phyloP scores from a whole-genome alignment of 345 rosid species.

The Populus davidiana region DNA sequence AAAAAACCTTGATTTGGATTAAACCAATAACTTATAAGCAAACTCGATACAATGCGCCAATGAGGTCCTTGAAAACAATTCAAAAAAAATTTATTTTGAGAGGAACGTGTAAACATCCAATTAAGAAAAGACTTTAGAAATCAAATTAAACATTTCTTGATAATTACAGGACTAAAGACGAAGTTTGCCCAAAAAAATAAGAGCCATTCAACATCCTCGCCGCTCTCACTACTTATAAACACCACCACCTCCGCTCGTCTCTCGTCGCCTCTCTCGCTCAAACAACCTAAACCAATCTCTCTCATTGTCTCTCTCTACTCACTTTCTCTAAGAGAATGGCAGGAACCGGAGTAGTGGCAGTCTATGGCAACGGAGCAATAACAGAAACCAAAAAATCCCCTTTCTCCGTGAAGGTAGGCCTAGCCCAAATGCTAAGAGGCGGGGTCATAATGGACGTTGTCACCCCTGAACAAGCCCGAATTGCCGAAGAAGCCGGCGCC shows the following conservation, averaged over 20 bases:
- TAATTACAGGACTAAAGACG: background rate
- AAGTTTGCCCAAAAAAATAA: background rate
- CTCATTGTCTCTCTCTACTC: background rate
- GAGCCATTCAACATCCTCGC: constrained; percentile 8
- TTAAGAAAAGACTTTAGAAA: background rate
- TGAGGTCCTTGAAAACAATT: too few relatives aligned
- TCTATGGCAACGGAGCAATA: constrained; percentile 30
- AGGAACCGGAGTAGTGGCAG: constrained; percentile 28
- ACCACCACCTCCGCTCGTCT: background rate
- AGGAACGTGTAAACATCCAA: background rate
- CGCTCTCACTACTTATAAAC: background rate
- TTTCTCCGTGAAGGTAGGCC: constrained; percentile 30
- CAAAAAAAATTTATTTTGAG: background rate
- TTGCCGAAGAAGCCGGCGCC: constrained; percentile 32
- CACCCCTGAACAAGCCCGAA: constrained; percentile 27
- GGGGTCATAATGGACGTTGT: constrained; percentile 32
- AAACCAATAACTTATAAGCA: too few relatives aligned
- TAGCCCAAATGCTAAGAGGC: constrained; percentile 32
- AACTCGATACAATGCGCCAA: too few relatives aligned
- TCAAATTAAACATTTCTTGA: background rate
- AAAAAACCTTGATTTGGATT: too few relatives aligned
- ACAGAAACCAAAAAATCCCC: constrained; percentile 24
- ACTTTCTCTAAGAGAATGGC: constrained; percentile 11
- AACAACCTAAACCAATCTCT: background rate
- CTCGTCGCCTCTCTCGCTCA: background rate